phyloP scores from a whole-genome alignment of 257 asterid genomes.

The Gentiana macrophylla region DNA sequence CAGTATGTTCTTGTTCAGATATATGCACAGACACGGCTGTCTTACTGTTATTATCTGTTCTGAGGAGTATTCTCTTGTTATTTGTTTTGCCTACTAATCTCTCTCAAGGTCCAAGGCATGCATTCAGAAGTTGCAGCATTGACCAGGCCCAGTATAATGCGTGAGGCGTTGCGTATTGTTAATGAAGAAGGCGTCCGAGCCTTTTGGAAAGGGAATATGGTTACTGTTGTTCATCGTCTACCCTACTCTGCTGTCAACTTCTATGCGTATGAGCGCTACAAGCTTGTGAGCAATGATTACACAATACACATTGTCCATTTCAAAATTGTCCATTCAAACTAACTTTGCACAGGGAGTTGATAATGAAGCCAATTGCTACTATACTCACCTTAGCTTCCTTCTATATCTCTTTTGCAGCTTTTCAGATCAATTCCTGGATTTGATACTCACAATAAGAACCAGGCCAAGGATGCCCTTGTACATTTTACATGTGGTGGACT shows the following conservation, averaged over 20 bases:
- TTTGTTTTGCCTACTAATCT: no score
- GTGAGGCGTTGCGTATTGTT: conserved; percentile 58
- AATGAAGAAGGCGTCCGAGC: conserved; percentile 92
- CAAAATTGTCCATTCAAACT: not conserved
- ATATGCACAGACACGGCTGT: no score
- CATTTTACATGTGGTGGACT: conserved; percentile 86
- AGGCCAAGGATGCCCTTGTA: conserved; percentile 41
- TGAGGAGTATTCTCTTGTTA: no score
- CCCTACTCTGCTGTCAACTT: conserved; percentile 82
- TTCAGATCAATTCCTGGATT: conserved; percentile 57
- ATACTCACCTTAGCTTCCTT: not conserved
- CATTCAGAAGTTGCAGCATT: conserved; percentile 69
- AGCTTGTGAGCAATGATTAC: conserved; percentile 39
- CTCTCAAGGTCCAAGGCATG: conserved; percentile 80
- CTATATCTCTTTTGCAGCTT: conserved; percentile 29
- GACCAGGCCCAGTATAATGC: conserved; percentile 69
- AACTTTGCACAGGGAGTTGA: not conserved
- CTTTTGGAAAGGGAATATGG: conserved; percentile 94
- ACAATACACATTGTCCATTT: not conserved
- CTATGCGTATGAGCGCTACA: conserved; percentile 73
- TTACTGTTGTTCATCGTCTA: conserved; percentile 85
- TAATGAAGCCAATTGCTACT: conserved; percentile 1
- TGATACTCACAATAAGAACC: conserved; percentile 29
- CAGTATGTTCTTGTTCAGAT: not conserved
- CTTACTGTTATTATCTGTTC: no score